These are phyloP conservation scores for Aspergillus candidus DNA, from an alignment of 2,329 filamentous ascomycete genomes.

Conservation along the genomic window DNA sequence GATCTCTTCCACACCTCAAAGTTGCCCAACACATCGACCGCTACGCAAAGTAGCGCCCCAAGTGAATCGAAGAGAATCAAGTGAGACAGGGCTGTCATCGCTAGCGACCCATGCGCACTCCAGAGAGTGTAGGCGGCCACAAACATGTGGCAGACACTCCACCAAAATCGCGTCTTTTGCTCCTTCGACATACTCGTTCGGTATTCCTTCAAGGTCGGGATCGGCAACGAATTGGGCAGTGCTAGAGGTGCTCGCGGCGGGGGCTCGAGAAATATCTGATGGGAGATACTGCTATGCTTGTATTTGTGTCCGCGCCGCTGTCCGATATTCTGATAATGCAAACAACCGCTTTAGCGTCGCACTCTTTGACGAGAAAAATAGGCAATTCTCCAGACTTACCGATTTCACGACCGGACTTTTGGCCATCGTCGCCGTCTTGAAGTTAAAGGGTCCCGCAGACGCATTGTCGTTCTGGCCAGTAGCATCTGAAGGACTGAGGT, in stretches of 20 bases:
- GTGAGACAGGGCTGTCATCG: slow-evolving; percentile 87
- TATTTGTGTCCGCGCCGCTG: slow-evolving; percentile 94
- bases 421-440: slow-evolving; percentile 74
- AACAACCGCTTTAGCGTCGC: slow-evolving; percentile 11
- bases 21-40: slow-evolving; percentile 87
- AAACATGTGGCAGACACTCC: slow-evolving; percentile 82
- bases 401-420: slow-evolving; percentile 68
- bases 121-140: slow-evolving; percentile 82
- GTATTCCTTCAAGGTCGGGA: slow-evolving; percentile 83
- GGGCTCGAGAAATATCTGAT: slow-evolving; percentile 95
- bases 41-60: slow-evolving; percentile 83
- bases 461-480: slow-evolving; percentile 27
- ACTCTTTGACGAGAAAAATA: neutral
- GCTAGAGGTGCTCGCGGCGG: slow-evolving; percentile 77
- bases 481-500: slow-evolving; percentile 26
- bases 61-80: slow-evolving; percentile 93
- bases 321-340: slow-evolving; percentile 63
- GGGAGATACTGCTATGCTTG: slow-evolving; percentile 92
- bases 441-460: slow-evolving; percentile 73
- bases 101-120: slow-evolving; percentile 76
- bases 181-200: slow-evolving; percentile 84
- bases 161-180: slow-evolving; percentile 74
- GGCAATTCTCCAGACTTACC: slow-evolving; percentile 46
- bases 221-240: slow-evolving; percentile 82
- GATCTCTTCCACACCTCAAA: slow-evolving; percentile 97